phyloP scores from a whole-genome alignment of 257 asterid species.

The Knoxia roxburghii region DNA sequence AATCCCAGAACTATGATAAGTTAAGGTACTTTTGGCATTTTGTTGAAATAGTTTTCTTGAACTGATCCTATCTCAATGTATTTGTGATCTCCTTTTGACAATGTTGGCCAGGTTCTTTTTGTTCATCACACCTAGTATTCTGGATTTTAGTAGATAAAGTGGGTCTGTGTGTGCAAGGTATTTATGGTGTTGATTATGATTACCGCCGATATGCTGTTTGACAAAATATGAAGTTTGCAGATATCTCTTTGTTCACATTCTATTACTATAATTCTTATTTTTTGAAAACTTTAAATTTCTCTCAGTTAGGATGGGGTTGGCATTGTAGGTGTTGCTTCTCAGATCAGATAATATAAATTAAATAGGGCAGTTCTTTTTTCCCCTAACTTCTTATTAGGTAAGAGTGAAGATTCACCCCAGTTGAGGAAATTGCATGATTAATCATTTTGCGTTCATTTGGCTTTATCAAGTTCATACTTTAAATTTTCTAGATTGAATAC shows the following conservation, averaged over 20 bases:
- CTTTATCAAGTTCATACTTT: neutral
- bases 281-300: too few relatives aligned
- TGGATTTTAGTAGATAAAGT: neutral
- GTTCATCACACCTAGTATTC: neutral
- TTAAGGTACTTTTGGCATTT: neutral
- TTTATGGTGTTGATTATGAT: neutral
- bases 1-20: neutral
- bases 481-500: neutral
- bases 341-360: neutral
- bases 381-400: too few relatives aligned
- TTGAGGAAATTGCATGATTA: neutral
- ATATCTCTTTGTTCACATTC: too few relatives aligned
- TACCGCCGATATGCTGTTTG: neutral
- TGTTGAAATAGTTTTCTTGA: neutral
- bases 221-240: neutral
- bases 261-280: too few relatives aligned
- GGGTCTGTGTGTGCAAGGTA: neutral
- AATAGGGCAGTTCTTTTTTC: neutral
- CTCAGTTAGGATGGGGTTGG: neutral
- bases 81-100: neutral
- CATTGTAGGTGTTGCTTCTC: neutral
- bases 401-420: neutral
- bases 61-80: too few relatives aligned
- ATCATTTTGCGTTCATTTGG: neutral
- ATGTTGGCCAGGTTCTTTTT: neutral